Conservation (phyloP, 108 stramenopile species). For the Phaeodactylum tricornutum region DNA sequence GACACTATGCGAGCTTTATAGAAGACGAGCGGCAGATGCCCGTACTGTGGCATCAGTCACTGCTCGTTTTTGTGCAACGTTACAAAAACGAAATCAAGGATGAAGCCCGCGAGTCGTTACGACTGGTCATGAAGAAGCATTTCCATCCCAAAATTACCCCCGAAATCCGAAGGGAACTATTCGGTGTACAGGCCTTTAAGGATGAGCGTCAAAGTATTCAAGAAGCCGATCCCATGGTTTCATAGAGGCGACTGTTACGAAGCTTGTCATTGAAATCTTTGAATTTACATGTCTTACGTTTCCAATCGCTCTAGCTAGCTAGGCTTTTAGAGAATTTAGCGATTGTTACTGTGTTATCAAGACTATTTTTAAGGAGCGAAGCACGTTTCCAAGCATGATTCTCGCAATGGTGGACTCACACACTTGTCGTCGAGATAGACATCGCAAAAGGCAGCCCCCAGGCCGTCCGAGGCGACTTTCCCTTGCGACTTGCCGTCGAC, state of each 20-base stretch:
- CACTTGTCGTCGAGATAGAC: conserved; percentile 77
- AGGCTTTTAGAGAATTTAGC: too few species aligned
- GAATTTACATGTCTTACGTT: too few species aligned
- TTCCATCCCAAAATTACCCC: conserved; percentile 92
- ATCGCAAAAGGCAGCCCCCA: conserved; percentile 67
- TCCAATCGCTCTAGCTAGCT: too few species aligned
- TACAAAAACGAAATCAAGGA: conserved; percentile 88
- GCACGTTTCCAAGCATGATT: conserved; percentile 58
- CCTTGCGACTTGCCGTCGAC: conserved; percentile 67
- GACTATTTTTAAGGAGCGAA: conserved; percentile 33
- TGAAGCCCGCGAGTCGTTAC: conserved; percentile 67
- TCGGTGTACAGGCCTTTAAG: conserved; percentile 75
- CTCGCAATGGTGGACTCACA: conserved; percentile 50
- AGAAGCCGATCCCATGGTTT: too few species aligned
- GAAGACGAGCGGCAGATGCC: conserved; percentile 55
- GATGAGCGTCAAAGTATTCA: conserved; percentile 47
- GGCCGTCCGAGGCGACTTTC: conserved; percentile 31
- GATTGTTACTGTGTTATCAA: too few species aligned
- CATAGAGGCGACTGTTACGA: too few species aligned
- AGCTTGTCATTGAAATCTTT: too few species aligned
- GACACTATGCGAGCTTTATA: conserved; percentile 83
- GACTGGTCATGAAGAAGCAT: conserved; percentile 80
- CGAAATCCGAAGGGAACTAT: conserved; percentile 92
- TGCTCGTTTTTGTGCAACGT: conserved; percentile 89
- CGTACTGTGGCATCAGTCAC: conserved; percentile 96